These are phyloP conservation scores for Galerina marginata DNA, from an alignment of 768 basidiomycete species.

Conservation along the genomic window DNA sequence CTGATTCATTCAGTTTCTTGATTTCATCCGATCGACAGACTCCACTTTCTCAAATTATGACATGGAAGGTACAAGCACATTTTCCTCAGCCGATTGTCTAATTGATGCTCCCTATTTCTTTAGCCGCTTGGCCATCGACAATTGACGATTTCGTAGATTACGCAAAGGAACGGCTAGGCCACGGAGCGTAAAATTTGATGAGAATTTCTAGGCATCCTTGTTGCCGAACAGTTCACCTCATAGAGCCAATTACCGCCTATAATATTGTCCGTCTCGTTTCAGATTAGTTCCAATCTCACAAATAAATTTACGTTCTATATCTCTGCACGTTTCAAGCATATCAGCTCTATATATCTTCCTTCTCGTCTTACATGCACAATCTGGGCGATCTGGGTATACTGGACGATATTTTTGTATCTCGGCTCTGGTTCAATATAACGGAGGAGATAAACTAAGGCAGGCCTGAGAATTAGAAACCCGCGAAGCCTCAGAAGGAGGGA, in stretches of 20 bases:
- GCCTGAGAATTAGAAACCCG: background rate
- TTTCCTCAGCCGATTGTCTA: background rate
- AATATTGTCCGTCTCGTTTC: background rate
- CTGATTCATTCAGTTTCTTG: slow-evolving; percentile 61
- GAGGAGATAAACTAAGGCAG: background rate
- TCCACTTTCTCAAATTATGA: slow-evolving; percentile 75
- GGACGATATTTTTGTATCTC: background rate
- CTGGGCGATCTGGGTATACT: background rate
- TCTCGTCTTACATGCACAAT: background rate
- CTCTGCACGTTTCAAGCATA: background rate
- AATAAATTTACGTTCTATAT: background rate
- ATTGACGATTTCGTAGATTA: slow-evolving; percentile 85
- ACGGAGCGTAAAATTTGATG: background rate
- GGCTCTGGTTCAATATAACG: background rate
- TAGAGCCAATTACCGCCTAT: background rate
- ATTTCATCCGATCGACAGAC: slow-evolving; percentile 80
- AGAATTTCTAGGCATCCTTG: background rate
- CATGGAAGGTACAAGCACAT: slow-evolving; percentile 60
- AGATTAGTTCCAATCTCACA: background rate
- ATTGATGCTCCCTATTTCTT: slow-evolving; percentile 15
- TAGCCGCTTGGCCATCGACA: slow-evolving; percentile 87
- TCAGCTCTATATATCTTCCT: background rate
- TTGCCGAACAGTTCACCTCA: background rate
- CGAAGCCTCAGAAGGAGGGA: background rate
- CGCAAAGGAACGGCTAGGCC: slow-evolving; percentile 49